These are phyloP conservation scores for Tolypocladium tundrense DNA, from an alignment of 2,329 filamentous ascomycete genomes.

Conservation along the genomic window DNA sequence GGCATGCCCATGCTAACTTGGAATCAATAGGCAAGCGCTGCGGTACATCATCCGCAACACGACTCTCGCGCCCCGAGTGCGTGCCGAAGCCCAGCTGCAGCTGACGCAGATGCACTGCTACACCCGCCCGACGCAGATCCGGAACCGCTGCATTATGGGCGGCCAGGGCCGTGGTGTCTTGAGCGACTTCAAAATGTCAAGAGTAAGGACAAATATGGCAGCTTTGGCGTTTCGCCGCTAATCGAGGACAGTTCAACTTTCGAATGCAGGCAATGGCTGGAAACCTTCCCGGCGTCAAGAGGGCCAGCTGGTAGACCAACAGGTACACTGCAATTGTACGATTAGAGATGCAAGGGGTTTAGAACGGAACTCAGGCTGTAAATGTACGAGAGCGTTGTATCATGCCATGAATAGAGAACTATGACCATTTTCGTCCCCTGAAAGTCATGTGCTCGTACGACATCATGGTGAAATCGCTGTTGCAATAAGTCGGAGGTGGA, in stretches of 20 bases:
- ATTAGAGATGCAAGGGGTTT: not conserved
- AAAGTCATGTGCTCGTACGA: too few relatives aligned
- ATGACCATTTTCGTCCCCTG: not conserved
- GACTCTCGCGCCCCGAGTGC: conserved; percentile 66
- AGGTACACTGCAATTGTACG: not conserved
- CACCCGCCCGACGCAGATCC: conserved; percentile 85
- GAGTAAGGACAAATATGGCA: conserved; percentile 49
- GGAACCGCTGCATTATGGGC: conserved; percentile 84
- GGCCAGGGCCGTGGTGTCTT: conserved; percentile 88
- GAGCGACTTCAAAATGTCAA: conserved; percentile 81
- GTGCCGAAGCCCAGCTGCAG: conserved; percentile 87
- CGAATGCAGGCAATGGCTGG: conserved; percentile 79
- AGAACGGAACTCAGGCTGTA: not conserved
- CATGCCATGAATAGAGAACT: not conserved
- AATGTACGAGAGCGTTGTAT: not conserved
- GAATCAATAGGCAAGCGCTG: conserved; percentile 65
- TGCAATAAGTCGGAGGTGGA: too few relatives aligned
- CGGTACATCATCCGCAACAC: conserved; percentile 93
- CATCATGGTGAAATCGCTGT: too few relatives aligned
- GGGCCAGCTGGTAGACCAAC: conserved; percentile 77
- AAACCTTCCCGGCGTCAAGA: conserved; percentile 82
- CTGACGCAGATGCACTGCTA: conserved; percentile 93
- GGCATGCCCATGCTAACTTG: conserved; percentile 2
- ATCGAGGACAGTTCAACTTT: conserved; percentile 70
- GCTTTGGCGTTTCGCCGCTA: conserved; percentile 8